Conservation (phyloP, 2,329 filamentous ascomycete species). For the Fusarium albosuccineum region DNA sequence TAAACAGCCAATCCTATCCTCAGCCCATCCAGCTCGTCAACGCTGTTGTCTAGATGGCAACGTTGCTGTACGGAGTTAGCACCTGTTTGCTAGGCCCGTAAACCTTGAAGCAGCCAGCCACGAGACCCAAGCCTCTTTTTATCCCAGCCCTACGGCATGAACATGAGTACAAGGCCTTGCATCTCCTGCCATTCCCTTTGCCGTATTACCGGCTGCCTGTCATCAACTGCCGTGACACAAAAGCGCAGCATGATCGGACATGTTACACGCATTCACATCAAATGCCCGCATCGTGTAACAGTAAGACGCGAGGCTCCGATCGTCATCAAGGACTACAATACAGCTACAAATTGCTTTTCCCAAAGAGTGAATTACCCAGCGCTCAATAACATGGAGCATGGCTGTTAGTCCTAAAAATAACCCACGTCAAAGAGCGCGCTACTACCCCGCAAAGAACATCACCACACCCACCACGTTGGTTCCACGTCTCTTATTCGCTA, state of each 20-base stretch:
- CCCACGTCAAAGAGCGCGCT: neutral
- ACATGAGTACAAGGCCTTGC: too few relatives aligned
- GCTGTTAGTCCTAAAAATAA: neutral
- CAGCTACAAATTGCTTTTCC: too few relatives aligned
- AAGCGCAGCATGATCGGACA: neutral
- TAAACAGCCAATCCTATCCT: too few relatives aligned
- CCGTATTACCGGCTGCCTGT: too few relatives aligned
- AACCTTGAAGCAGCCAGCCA: neutral
- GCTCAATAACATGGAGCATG: neutral
- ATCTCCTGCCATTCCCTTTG: too few relatives aligned
- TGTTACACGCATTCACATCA: too few relatives aligned
- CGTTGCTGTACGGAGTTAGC: too few relatives aligned
- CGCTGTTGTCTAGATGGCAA: too few relatives aligned
- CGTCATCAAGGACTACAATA: too few relatives aligned
- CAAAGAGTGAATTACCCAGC: neutral
- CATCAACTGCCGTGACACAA: neutral
- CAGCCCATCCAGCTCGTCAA: too few relatives aligned
- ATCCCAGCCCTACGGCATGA: neutral
- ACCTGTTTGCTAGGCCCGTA: too few relatives aligned
- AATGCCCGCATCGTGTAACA: neutral
- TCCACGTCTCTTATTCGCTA: neutral
- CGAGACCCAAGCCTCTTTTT: neutral
- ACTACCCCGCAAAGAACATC: neutral
- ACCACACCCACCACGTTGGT: slow-evolving; percentile 2
- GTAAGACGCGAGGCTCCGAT: too few relatives aligned